Evolutionary conservation across 106 monocot species (phyloP).

Genomic region (Platanthera zijinensis): DNA sequence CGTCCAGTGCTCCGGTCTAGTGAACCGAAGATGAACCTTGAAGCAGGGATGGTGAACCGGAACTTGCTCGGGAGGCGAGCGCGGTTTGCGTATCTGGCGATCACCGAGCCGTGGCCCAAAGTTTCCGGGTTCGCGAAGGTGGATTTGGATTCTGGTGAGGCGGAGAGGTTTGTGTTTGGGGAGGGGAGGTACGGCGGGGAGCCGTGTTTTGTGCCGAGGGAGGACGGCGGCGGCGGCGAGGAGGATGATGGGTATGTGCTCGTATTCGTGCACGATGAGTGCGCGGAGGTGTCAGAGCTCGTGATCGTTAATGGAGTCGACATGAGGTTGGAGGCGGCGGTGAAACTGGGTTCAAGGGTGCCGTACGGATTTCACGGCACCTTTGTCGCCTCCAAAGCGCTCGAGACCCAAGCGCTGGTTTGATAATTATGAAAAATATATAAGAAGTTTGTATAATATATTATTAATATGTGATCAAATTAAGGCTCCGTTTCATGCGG

Average conservation of each 20-base stretch:
- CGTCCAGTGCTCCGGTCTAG: conserved; percentile 26
- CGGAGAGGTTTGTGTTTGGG: conserved; percentile 40
- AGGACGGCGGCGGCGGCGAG: not conserved
- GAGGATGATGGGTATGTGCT: conserved; percentile 72
- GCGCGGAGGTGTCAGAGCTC: conserved; percentile 40
- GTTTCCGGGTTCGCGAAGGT: conserved; percentile 90
- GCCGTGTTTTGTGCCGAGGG: conserved; percentile 54
- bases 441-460: too few relatives aligned
- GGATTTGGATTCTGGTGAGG: conserved; percentile 49
- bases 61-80: conserved; percentile 62
- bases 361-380: conserved; percentile 96
- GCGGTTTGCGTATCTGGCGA: conserved; percentile 71
- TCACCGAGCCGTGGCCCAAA: conserved; percentile 93
- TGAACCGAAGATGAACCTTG: conserved; percentile 39
- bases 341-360: conserved; percentile 66
- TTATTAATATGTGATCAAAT: too few relatives aligned
- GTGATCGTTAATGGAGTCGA: conserved; percentile 53
- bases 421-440: too few relatives aligned
- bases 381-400: conserved; percentile 43
- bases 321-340: conserved; percentile 56
- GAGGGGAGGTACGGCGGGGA: conserved; percentile 56
- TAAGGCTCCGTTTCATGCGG: too few relatives aligned
- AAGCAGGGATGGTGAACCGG: conserved; percentile 91
- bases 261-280: conserved; percentile 58
- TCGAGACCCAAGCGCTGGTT: conserved; percentile 34